Percentiles rank a stretch among this genome's conserved stretches.
These are phyloP conservation scores for Aechmea fasciata DNA, from an alignment of 176 grass and related monocot genomes.

Conservation along the genomic window DNA sequence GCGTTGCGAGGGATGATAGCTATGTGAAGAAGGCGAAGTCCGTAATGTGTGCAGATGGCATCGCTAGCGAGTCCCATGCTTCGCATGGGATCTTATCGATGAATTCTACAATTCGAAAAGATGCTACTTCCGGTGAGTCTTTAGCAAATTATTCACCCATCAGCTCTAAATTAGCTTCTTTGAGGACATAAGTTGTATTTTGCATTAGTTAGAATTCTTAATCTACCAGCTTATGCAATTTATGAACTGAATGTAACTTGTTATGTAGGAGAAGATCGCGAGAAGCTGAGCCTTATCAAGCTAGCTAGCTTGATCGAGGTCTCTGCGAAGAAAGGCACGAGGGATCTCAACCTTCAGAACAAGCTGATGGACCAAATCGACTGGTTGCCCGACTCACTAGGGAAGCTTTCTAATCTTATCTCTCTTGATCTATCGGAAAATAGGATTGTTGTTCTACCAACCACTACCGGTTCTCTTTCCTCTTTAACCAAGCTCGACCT, in stretches of 20 bases:
- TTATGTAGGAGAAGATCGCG: conserved; percentile 44
- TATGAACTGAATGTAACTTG: neutral
- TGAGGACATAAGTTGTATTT: neutral
- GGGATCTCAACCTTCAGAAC: conserved; percentile 56
- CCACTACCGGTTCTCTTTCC: conserved; percentile 64
- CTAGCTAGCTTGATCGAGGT: conserved; percentile 87
- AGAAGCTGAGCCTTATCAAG: conserved; percentile 73
- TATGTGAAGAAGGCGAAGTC: conserved; percentile 74
- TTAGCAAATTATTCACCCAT: neutral
- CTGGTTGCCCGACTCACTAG: conserved; percentile 92
- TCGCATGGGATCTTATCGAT: conserved; percentile 5
- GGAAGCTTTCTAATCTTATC: conserved; percentile 71
- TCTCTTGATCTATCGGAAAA: conserved; percentile 86
- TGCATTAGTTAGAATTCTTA: neutral
- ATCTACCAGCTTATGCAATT: neutral
- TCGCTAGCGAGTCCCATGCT: conserved; percentile 25
- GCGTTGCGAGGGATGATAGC: conserved; percentile 83
- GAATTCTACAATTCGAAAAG: conserved; percentile 8
- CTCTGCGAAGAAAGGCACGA: conserved; percentile 59
- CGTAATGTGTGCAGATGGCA: conserved; percentile 41
- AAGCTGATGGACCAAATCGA: conserved; percentile 80
- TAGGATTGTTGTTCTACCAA: conserved; percentile 48
- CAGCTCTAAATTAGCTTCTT: conserved; percentile 13
- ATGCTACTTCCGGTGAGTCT: conserved; percentile 23
- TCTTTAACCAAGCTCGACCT: conserved; percentile 78